phyloP scores from a whole-genome alignment of 306 rosid species.

The Rosa rugosa region DNA sequence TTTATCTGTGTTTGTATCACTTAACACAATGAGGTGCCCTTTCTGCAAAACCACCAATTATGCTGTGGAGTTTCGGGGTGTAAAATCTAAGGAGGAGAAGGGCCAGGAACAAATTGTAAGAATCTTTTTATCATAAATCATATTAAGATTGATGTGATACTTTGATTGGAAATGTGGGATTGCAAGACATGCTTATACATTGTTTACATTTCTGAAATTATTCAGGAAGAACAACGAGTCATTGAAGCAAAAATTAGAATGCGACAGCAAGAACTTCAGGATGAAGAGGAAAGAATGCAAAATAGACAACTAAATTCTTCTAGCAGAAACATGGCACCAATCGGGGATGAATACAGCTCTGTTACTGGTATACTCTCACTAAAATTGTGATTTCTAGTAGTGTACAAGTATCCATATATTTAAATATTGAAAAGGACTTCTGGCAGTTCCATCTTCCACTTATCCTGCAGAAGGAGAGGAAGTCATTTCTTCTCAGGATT shows the following conservation, averaged over 20 bases:
- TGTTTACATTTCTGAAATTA: conserved; percentile 20
- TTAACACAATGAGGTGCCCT: conserved; percentile 83
- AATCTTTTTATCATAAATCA: conserved; percentile 12
- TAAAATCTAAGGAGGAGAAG: conserved; percentile 94
- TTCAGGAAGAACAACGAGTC: conserved; percentile 96
- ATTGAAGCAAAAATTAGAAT: conserved; percentile 98
- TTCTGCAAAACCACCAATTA: conserved; percentile 90
- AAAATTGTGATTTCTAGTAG: conserved; percentile 11
- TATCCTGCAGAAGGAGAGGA: conserved; percentile 69
- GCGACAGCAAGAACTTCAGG: conserved; percentile 81
- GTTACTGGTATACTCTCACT: conserved; percentile 53
- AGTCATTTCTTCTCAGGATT: conserved; percentile 63
- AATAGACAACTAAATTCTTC: conserved; percentile 60
- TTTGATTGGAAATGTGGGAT: conserved; percentile 12
- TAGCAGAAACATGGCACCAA: conserved; percentile 42
- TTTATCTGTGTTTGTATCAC: conserved; percentile 37
- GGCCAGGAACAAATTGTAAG: conserved; percentile 90
- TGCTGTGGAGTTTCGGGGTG: conserved; percentile 96
- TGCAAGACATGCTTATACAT: conserved; percentile 7
- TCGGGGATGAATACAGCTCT: conserved; percentile 56
- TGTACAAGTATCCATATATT: conserved; percentile 11
- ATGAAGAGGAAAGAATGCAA: conserved; percentile 87
- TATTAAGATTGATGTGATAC: conserved; percentile 5
- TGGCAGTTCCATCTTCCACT: conserved; percentile 51
- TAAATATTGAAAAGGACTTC: conserved; percentile 11